These are phyloP conservation scores for Penicillium angulare DNA, from an alignment of 495 filamentous ascomycete genomes.

Conservation along the genomic window DNA sequence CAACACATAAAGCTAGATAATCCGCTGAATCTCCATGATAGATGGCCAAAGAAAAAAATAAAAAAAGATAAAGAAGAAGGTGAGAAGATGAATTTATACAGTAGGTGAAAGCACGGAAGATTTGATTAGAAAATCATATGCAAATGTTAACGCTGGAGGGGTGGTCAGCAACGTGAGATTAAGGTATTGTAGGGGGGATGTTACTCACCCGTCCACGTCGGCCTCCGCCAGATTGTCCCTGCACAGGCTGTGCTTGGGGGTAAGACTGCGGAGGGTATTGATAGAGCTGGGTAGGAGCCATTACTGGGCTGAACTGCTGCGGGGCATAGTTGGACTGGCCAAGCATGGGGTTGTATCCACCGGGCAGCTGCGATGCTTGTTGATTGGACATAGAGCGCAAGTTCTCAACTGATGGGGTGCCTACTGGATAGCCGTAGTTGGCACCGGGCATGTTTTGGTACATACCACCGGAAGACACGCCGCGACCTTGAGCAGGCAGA, in stretches of 20 bases:
- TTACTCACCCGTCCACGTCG: conserved; percentile 51
- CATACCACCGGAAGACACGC: conserved; percentile 42
- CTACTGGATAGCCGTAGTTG: conserved; percentile 41
- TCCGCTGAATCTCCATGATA: conserved; percentile 31
- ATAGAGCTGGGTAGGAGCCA: conserved; percentile 50
- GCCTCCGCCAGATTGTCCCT: conserved; percentile 45
- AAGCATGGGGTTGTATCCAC: conserved; percentile 37
- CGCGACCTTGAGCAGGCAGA: conserved; percentile 41
- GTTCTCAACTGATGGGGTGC: conserved; percentile 41
- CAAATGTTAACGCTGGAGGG: conserved; percentile 32
- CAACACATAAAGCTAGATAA: conserved; percentile 37
- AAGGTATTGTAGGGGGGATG: neutral
- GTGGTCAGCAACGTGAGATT: too few species aligned
- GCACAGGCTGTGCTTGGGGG: conserved; percentile 43
- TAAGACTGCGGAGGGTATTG: conserved; percentile 53
- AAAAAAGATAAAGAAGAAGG: conserved; percentile 20
- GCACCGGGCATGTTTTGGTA: conserved; percentile 38
- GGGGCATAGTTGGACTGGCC: conserved; percentile 43
- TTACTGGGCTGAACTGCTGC: conserved; percentile 48
- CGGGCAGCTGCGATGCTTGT: conserved; percentile 33
- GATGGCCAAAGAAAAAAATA: conserved; percentile 12
- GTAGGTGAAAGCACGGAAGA: conserved; percentile 35
- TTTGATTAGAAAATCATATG: conserved; percentile 31
- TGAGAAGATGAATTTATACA: conserved; percentile 41
- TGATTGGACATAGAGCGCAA: conserved; percentile 41